phyloP scores from a whole-genome alignment of 495 filamentous ascomycete species.

The Trichoderma reesei region DNA sequence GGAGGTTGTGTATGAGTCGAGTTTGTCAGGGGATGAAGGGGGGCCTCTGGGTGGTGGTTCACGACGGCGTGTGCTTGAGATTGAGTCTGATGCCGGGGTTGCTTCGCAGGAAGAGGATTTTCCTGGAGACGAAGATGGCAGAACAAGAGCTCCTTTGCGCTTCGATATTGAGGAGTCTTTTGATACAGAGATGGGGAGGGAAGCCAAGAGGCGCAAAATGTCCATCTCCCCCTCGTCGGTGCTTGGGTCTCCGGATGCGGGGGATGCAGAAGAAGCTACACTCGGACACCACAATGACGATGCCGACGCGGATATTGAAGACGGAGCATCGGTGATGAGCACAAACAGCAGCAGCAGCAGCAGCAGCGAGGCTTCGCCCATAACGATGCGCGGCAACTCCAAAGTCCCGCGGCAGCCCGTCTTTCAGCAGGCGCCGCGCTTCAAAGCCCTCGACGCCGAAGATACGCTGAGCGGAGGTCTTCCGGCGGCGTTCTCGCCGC shows the following conservation, averaged over 20 bases:
- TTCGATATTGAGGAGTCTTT: neutral
- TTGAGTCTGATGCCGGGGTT: neutral
- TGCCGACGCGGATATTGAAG: neutral
- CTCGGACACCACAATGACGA: neutral
- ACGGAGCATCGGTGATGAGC: constrained; percentile 11
- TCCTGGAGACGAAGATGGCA: neutral
- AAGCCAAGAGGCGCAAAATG: constrained; percentile 5
- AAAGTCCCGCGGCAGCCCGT: constrained; percentile 18
- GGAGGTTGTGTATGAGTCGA: constrained; percentile 8
- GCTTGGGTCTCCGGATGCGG: neutral
- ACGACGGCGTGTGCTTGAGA: neutral
- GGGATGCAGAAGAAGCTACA: neutral
- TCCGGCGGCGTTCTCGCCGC: constrained; percentile 35
- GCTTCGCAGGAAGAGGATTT: neutral
- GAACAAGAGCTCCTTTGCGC: neutral
- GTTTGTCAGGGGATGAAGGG: neutral
- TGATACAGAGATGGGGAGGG: neutral
- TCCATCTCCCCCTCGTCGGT: neutral
- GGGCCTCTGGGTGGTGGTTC: constrained; percentile 1
- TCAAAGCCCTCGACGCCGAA: constrained; percentile 23
- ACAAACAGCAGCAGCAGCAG: neutral
- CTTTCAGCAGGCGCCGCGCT: constrained; percentile 30
- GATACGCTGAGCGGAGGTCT: constrained; percentile 15
- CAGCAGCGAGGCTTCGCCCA: neutral
- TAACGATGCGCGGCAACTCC: neutral